Percentiles rank a stretch among this genome's conserved stretches.
phyloP scores from a whole-genome alignment of 192 early-diverging fungal genomes.

The Coemansia sp. region DNA sequence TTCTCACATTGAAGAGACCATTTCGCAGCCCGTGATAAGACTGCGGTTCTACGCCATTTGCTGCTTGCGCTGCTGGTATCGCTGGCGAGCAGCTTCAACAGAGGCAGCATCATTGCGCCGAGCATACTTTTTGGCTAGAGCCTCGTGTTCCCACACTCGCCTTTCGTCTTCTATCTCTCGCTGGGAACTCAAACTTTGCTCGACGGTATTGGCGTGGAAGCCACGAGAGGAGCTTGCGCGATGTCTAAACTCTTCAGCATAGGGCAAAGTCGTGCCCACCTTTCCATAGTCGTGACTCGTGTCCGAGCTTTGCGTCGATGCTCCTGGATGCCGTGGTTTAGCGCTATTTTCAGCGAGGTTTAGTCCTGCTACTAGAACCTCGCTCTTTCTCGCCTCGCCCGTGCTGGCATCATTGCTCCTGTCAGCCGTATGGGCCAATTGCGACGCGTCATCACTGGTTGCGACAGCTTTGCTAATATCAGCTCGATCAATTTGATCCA shows the following conservation, averaged over 20 bases:
- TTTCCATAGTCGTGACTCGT: not conserved
- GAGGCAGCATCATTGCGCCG: slow-evolving; percentile 34
- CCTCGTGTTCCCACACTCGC: slow-evolving; percentile 11
- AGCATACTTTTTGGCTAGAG: slow-evolving; percentile 24
- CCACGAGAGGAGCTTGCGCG: not conserved
- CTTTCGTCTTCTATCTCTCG: slow-evolving; percentile 5
- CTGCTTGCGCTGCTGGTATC: slow-evolving; percentile 25
- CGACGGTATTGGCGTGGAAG: not conserved
- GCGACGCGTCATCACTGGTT: not conserved
- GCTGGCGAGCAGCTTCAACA: slow-evolving; percentile 29
- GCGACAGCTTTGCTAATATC: slow-evolving; percentile 64
- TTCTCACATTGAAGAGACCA: not conserved
- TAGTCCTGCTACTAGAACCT: not conserved
- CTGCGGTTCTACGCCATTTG: not conserved
- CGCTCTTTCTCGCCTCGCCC: not conserved
- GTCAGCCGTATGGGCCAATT: not conserved
- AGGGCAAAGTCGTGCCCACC: not conserved
- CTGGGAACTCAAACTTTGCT: slow-evolving; percentile 3
- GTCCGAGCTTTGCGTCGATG: too few species aligned
- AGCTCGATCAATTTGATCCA: slow-evolving; percentile 58
- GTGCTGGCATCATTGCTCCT: not conserved
- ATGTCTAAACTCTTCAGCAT: not conserved
- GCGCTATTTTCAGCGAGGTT: not conserved
- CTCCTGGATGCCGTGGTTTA: not conserved
- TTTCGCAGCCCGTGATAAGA: not conserved